Base-by-base conservation (phyloP, 495 filamentous ascomycete species). In the Beverwykella pulmonaria region DNA sequence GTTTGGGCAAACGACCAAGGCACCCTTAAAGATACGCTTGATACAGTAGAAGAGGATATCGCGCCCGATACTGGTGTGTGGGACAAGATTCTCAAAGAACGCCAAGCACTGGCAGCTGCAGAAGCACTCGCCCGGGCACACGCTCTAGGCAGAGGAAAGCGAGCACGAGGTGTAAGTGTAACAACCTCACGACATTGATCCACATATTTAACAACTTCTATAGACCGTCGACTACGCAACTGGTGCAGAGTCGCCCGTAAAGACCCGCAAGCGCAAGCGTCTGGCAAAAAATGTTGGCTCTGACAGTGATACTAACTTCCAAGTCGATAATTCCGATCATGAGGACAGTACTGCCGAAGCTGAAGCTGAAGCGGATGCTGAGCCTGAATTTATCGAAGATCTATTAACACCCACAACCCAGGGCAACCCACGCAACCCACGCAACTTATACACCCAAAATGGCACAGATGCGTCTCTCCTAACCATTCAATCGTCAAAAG, bases 1-100 rank as follows among this genome's bases (percentile, higher is more conserved):
- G 89, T 98, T 2, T 98, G 94, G 94, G 90, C 87, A 12, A 95
- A 95, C 72, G 89, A 96, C 17, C 83, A 86, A 61, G 82, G 79
- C 5, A 76, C 82, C n/a, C 74, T 91, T 0, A 84, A 86, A 19
- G 88, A 88, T 15, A 79, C 83, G 2, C 70, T 90, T 14, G 72
- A 84, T 30, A 83, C 78, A 1, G 83, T 86, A 34, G 79, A 81
- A 1, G 80, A 84, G 12, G 68, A 75, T 0, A 23, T 39, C 7
- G 67, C 76, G 1, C 76, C 80, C 0, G 86, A 87, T 73, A 75
- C 81, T n/a, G 84, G 83, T 22, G 83, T 94, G 1, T 98, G 94
- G 94, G 92, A 95, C 26, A 86, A 87, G 63, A 94, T 98, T 49
- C 81, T 98, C 19, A 82, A 86, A 52, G 82, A 93, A 72, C 89